Evolutionary conservation across 2,329 filamentous ascomycete species (phyloP).

Genomic region (Aspergillus sp.): DNA sequence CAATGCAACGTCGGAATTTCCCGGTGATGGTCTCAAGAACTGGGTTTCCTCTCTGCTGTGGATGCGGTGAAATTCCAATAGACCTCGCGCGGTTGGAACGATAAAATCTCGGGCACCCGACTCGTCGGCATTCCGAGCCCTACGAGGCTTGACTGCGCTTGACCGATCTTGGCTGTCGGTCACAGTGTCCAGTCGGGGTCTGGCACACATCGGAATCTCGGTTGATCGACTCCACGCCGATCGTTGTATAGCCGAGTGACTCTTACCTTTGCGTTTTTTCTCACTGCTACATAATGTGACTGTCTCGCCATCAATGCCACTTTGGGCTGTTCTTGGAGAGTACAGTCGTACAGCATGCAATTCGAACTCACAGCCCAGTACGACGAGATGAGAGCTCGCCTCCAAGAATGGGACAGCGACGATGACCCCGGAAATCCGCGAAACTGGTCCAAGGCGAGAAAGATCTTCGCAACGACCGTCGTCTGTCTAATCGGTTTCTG

Average conservation of each 20-base stretch:
- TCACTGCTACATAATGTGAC: not conserved
- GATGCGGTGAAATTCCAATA: not conserved
- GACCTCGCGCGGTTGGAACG: not conserved
- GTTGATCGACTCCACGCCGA: not conserved
- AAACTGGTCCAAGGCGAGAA: conserved; percentile 23
- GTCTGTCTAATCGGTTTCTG: conserved; percentile 25
- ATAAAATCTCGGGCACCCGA: not conserved
- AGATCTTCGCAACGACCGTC: conserved; percentile 18
- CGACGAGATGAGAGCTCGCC: not conserved
- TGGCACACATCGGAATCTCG: not conserved
- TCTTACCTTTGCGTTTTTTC: not conserved
- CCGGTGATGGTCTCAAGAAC: not conserved
- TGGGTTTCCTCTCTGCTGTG: not conserved
- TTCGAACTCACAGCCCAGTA: not conserved
- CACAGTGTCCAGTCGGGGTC: not conserved
- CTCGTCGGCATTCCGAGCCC: not conserved
- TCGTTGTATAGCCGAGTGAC: not conserved
- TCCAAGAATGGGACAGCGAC: conserved; percentile 14
- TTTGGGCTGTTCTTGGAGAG: too few relatives aligned
- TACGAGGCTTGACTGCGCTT: not conserved
- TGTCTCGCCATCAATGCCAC: not conserved
- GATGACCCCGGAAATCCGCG: conserved; percentile 19
- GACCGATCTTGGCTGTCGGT: not conserved
- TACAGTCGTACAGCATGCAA: not conserved
- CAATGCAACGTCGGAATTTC: not conserved